Evolutionary conservation across 83 land plant genomes (phyloP), one percentile per base, ranked within the genome.

Genomic region (Isoetes engelmannii): DNA sequence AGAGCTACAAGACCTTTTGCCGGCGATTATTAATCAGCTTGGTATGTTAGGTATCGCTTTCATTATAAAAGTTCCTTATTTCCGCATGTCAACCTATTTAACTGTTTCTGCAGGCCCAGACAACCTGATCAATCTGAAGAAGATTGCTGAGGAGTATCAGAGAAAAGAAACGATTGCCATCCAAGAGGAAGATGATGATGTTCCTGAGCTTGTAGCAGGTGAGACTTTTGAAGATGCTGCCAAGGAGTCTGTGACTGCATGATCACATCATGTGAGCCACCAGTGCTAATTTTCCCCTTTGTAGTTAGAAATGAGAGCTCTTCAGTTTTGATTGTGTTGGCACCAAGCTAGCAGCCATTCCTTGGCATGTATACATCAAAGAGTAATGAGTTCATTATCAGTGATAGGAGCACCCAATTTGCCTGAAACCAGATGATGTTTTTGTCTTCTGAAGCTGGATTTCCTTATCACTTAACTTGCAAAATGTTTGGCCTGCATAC

Each of bases 171-270:
- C 85, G 41, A 64, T 50, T 49, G 69, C 76, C 15, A n/a, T 43
- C 0, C 88, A 84, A 28, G 96, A 88, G 41, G 92, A 89, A 54
- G 92, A 88, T 45, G 96, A 88, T 55, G 96, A 90, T 47, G 92
- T 90, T 9, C 96, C 96, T 0, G 92, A 88, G 1, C 87, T 90
- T 57, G 92, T 90, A 10, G 77, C 81, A 53, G 96, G 96, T 9
- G 84, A 88, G 75, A 90, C 76, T 42, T 90, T 90, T 80, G 96
- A 90, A 80, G 87, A 83, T 49, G 89, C 84, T 48, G 87, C 96
- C 19, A 79, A 82, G 28, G 81, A 87, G 79, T 28, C 37, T 28
- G 37, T 28, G 37, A 28, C 37, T 28, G 37, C 37, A 28, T 28
- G 37, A 28, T 28, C 37, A 28, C 37, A 28, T 28, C 37, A 28